Evolutionary conservation across 2,329 filamentous ascomycete genomes (phyloP).

Genomic region (Camillea tinctor): DNA sequence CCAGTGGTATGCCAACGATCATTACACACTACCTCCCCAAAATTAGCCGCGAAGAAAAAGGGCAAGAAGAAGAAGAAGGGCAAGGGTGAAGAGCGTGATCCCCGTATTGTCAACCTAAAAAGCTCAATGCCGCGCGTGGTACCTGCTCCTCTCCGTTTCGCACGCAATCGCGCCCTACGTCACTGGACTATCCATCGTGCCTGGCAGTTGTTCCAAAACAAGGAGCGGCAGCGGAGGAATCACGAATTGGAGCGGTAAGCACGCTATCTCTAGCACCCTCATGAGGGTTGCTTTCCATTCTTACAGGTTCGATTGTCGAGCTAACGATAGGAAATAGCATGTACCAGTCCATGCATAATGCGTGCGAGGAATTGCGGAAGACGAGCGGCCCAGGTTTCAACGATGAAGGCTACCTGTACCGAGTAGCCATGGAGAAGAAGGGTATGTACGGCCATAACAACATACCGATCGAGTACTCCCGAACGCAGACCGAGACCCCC

Average conservation of each 20-base stretch:
- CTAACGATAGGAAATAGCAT: constrained; percentile 35
- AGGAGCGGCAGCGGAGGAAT: constrained; percentile 62
- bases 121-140: constrained; percentile 50
- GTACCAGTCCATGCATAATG: constrained; percentile 79
- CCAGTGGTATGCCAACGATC: constrained; percentile 9
- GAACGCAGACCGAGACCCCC: constrained; percentile 81
- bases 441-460: constrained; percentile 70
- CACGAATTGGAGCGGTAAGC: constrained; percentile 66
- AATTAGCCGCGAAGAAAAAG: constrained; percentile 15
- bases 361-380: constrained; percentile 78
- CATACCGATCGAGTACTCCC: constrained; percentile 89
- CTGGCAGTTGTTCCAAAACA: constrained; percentile 77
- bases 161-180: constrained; percentile 79
- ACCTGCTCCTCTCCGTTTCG: constrained; percentile 77
- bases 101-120: constrained; percentile 45
- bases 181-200: constrained; percentile 99
- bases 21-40: constrained; percentile 20
- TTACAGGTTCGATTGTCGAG: not conserved
- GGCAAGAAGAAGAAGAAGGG: constrained; percentile 19
- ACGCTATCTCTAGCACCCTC: constrained; percentile 33
- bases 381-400: constrained; percentile 56
- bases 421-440: constrained; percentile 88
- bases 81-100: constrained; percentile 39
- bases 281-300: not conserved
- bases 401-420: constrained; percentile 72